Base-by-base conservation (phyloP, 2,329 filamentous ascomycete species). In the Cladophialophora exuberans region DNA sequence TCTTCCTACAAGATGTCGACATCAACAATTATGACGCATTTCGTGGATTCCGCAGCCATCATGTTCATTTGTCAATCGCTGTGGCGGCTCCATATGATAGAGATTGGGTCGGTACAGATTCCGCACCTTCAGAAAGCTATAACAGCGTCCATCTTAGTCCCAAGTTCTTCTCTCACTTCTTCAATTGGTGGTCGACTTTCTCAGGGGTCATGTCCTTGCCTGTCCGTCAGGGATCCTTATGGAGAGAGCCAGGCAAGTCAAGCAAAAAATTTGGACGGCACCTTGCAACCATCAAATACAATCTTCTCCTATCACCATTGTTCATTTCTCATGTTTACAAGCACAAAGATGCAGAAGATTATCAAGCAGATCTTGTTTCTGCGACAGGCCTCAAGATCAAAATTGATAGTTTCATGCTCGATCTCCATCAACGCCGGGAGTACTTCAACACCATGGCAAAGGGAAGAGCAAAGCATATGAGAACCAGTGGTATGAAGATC, bases 221-320 rank as follows among this genome's bases (percentile, higher is more conserved):
- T 9, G 88, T 99, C 54, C 89, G 94, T 1, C 95, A 99, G 75
- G 94, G 94, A 13, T 82, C 83, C 42, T 80, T 99, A 2, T 99
- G 92, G 85, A 93, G 92, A 4, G 91, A 90, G 0, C 83, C 91
- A 20, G 94, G 97, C 64, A 97, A 96, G 77, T 94, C 90, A 41
- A 97, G 90, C 78, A 99, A 99, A 76, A 99, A 99, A 70, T 99
- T 99, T 70, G 93, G 93, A 11, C 84, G 94, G 45, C 95, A 99
- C 72, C 77, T 99, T 59, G 93, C 91, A n/a, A 99, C 95, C 6
- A 92, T 99, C 78, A 99, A 99, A 77, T 97, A 97, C 75, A 97
- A 93, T 60, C 76, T 99, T 18, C 80, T 97, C 2, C 78, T 99
- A 13, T 96, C 94, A 2, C 94, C 94, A 0, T 76, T 99, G 2